Evolutionary conservation across 176 grass and related monocot species (phyloP).

Genomic region (Paspalum notatum): DNA sequence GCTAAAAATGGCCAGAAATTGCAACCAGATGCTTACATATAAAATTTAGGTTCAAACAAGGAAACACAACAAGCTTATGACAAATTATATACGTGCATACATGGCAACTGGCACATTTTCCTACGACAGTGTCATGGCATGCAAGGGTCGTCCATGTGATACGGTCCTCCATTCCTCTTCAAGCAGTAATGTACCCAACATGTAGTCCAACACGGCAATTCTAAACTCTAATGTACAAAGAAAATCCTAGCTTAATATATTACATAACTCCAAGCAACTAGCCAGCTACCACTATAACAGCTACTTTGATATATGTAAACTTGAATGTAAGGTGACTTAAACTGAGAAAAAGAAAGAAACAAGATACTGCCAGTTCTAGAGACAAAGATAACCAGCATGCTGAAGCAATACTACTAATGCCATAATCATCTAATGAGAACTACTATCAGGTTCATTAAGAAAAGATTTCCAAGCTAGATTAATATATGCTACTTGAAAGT

Average conservation of each 20-base stretch:
- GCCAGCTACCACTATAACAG: not conserved
- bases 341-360: not conserved
- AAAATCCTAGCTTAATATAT: not conserved
- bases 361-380: not conserved
- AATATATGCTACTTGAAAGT: slow-evolving; percentile 6
- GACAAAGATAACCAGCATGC: not conserved
- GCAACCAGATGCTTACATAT: not conserved
- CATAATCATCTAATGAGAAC: not conserved
- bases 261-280: not conserved
- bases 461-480: not conserved
- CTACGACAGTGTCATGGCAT: slow-evolving; percentile 3
- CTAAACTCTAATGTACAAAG: not conserved
- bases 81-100: not conserved
- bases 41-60: not conserved
- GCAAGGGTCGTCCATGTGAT: not conserved
- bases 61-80: not conserved
- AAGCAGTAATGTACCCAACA: slow-evolving; percentile 19
- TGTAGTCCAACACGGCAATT: slow-evolving; percentile 16
- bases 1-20: not conserved
- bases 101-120: slow-evolving; percentile 23
- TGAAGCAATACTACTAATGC: slow-evolving; percentile 12
- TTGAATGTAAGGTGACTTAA: not conserved
- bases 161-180: not conserved
- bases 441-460: not conserved
- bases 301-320: not conserved